These are phyloP conservation scores for Pythium biforme DNA, from an alignment of 352 stramenopile genomes.

Conservation along the genomic window DNA sequence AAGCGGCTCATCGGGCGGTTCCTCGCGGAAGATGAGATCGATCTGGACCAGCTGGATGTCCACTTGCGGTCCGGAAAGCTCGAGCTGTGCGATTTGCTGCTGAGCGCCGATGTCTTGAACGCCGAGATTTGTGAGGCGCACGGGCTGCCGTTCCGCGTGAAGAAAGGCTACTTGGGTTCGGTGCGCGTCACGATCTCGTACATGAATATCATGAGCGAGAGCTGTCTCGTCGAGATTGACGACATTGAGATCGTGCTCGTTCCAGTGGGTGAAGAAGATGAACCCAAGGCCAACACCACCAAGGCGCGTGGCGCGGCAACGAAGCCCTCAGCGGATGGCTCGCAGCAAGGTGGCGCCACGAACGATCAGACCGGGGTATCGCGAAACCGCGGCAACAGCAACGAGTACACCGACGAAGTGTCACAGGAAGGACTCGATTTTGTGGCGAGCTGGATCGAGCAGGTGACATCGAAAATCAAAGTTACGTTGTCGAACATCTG, in stretches of 20 bases:
- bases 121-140: slow-evolving; percentile 66
- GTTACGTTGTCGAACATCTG: slow-evolving; percentile 87
- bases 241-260: slow-evolving; percentile 89
- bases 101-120: slow-evolving; percentile 83
- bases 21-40: slow-evolving; percentile 74
- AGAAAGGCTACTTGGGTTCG: slow-evolving; percentile 83
- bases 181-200: slow-evolving; percentile 86
- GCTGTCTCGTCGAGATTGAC: slow-evolving; percentile 85
- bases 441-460: slow-evolving; percentile 88
- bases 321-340: not conserved
- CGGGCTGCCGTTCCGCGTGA: slow-evolving; percentile 77
- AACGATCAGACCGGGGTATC: not conserved
- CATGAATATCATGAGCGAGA: slow-evolving; percentile 87
- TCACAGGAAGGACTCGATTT: slow-evolving; percentile 90
- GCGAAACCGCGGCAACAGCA: slow-evolving; percentile 5
- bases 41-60: slow-evolving; percentile 86
- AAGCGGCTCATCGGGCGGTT: slow-evolving; percentile 90
- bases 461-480: slow-evolving; percentile 90
- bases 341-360: not conserved
- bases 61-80: slow-evolving; percentile 73
- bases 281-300: slow-evolving; percentile 5
- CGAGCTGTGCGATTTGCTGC: slow-evolving; percentile 78
- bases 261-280: slow-evolving; percentile 30
- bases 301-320: not conserved
- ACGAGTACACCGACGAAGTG: slow-evolving; percentile 66